A percentile compares a stretch with the other conserved stretches of the same genome.
Evolutionary conservation across 495 filamentous ascomycete species (phyloP).

Genomic region (Hyaloscypha bicolor): DNA sequence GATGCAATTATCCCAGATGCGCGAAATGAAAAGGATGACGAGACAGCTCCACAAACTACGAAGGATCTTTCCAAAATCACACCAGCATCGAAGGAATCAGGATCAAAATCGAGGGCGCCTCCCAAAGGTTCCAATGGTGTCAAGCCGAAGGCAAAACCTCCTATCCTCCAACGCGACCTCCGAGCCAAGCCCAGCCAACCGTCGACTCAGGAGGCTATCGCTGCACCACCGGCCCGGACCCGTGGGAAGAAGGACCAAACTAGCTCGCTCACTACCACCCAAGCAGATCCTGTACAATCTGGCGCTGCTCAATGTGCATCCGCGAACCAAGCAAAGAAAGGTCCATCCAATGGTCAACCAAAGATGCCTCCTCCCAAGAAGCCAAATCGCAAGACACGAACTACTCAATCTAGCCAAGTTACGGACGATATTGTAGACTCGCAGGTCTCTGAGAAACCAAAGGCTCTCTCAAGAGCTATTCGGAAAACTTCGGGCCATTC

Average conservation of each 20-base stretch:
- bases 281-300: neutral
- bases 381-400: neutral
- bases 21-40: neutral
- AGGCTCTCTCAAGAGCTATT: neutral
- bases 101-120: neutral
- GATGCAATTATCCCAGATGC: neutral
- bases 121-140: neutral
- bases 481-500: neutral
- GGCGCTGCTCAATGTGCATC: neutral
- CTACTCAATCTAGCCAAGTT: neutral
- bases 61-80: neutral
- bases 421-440: neutral
- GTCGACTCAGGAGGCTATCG: neutral
- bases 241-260: neutral
- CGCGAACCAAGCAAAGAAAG: neutral
- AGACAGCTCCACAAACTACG: neutral
- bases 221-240: neutral
- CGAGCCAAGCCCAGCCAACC: no score
- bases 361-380: neutral
- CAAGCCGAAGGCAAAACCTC: slow-evolving; percentile 5
- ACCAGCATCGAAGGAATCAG: neutral
- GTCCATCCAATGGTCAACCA: neutral
- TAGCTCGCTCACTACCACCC: neutral
- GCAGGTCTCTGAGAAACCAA: neutral
- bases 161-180: neutral